Conservation (phyloP, 2,329 filamentous ascomycete species). For the Anthostomella pinea region DNA sequence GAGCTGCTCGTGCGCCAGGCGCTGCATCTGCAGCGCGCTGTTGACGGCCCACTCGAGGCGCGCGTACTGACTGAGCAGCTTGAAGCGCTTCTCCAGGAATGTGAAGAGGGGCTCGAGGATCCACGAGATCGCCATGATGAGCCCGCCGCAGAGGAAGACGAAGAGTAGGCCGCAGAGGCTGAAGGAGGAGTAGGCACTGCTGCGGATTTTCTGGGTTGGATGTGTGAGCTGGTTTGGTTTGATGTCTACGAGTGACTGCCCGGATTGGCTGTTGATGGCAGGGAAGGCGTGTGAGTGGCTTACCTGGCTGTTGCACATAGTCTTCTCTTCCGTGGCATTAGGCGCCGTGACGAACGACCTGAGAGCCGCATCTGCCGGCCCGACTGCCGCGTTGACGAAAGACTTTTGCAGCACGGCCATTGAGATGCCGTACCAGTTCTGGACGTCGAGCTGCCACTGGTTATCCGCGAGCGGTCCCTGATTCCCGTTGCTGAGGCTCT, state of each 20-base stretch:
- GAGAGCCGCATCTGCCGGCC: too few relatives aligned
- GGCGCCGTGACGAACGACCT: neutral
- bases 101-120: conserved; percentile 12
- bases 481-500: neutral
- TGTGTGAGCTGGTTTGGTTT: neutral
- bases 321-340: neutral
- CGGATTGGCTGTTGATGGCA: too few relatives aligned
- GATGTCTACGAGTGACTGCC: neutral
- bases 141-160: conserved; percentile 14
- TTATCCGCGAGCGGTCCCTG: conserved; percentile 5
- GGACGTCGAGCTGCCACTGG: conserved; percentile 14
- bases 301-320: conserved; percentile 7
- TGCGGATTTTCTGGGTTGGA: conserved; percentile 25
- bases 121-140: conserved; percentile 16
- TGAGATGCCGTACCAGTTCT: conserved; percentile 3
- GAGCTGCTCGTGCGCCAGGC: too few relatives aligned
- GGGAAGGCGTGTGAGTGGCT: neutral
- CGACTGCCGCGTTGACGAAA: conserved; percentile 5
- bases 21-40: conserved; percentile 20
- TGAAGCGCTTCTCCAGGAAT: conserved; percentile 5
- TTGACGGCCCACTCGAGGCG: conserved; percentile 22
- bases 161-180: conserved; percentile 24
- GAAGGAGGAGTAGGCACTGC: conserved; percentile 20
- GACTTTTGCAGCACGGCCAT: conserved; percentile 4
- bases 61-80: conserved; percentile 11